Conservation (phyloP, 2,329 filamentous ascomycete genomes). For the Diaporthe sp. region DNA sequence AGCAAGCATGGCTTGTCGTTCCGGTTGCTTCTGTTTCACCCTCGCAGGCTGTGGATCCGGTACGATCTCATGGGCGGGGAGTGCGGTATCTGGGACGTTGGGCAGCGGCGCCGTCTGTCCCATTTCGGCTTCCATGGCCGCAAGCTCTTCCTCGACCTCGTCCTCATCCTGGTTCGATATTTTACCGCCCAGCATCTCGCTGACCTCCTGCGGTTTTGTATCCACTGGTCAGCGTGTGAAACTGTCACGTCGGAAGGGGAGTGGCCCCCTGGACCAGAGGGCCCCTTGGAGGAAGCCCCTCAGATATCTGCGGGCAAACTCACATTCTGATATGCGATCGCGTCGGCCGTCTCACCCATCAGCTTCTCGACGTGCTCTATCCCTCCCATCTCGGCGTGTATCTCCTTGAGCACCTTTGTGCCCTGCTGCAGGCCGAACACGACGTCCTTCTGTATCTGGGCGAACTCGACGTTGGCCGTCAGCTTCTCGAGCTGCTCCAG, state of each 20-base stretch:
- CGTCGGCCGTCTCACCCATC: conserved; percentile 92
- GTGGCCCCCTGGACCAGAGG: neutral
- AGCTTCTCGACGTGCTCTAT: conserved; percentile 94
- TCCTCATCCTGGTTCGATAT: conserved; percentile 97
- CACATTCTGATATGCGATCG: conserved; percentile 90
- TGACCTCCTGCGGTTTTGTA: conserved; percentile 76
- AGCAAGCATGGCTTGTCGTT: conserved; percentile 44
- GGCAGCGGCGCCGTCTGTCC: conserved; percentile 37
- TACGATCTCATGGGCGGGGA: conserved; percentile 36
- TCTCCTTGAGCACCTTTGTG: conserved; percentile 87
- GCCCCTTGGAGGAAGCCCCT: neutral
- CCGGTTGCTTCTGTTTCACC: conserved; percentile 36
- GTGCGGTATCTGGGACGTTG: conserved; percentile 41
- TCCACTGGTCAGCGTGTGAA: conserved; percentile 12
- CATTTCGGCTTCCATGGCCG: conserved; percentile 76
- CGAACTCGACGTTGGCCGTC: conserved; percentile 92
- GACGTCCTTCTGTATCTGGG: conserved; percentile 96
- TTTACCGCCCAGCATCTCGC: conserved; percentile 86
- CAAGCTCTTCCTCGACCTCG: conserved; percentile 95
- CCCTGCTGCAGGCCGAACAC: conserved; percentile 93
- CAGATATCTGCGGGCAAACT: conserved; percentile 37
- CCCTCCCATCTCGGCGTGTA: conserved; percentile 95
- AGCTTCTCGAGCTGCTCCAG: conserved; percentile 93
- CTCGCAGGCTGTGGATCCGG: conserved; percentile 32
- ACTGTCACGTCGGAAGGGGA: neutral